Evolutionary conservation across 352 stramenopile genomes (phyloP), one percentile per base, ranked within the genome.

Genomic region (Blastocystis sp.): DNA sequence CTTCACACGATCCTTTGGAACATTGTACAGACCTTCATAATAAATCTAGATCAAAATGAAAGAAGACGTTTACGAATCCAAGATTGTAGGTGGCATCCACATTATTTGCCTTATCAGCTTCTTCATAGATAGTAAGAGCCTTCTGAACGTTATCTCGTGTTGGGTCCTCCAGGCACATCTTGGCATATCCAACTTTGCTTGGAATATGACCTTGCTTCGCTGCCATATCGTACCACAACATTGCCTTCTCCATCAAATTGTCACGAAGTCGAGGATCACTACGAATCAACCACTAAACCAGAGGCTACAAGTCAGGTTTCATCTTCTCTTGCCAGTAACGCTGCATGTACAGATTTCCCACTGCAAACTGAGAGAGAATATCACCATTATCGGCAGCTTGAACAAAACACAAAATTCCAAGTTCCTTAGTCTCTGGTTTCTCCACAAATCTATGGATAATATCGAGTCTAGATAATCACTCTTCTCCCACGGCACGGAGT

Each of bases 1-100:
- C 0, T 90, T 91, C 27, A 73, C 81, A 42, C 91, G 92, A 86
- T 93, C 74, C 39, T 85, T 85, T 24, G 35, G 29, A 12, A 57
- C 42, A 37, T 85, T 85, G 39, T 57, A 85, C 1, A 85, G 35
- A 69, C 74, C 74, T 39, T 85, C 74, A 49, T 73, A 85, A 49
- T 85, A 85, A 49, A 85, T 85, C 74, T 78, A 78, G 2, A 19
- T 58, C 12, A 59, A 5, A 39, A 51, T 58, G 35, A 16, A 12
- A 24, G 21, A 39, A 51, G 14, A 37, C 1, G 6, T 2, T 2
- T 59, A 78, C 66, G n/a, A 85, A 73, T 27, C 74, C 74, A 7
- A 85, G 74, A 32, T 85, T 85, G 59, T 73, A 85, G 14, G 59
- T 67, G 1, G 74, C 74, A 16, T 85, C 74, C 14, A 73, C 74